These are phyloP conservation scores for Acanthamoeba lenticulata DNA, from an alignment of 208 protist genomes.

Conservation along the genomic window DNA sequence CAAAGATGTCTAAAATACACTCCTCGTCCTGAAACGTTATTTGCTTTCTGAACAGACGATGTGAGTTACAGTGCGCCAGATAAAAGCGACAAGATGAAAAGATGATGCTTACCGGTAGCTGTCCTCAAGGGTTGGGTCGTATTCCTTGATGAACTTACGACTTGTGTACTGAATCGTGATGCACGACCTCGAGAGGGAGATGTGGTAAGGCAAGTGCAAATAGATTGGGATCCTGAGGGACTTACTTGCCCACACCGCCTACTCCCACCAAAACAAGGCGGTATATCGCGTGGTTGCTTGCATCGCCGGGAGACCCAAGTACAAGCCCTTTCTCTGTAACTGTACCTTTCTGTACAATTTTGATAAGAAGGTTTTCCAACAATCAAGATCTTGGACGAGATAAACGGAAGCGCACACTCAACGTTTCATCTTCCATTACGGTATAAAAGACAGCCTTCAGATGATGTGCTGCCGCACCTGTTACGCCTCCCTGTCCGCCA, in stretches of 20 bases:
- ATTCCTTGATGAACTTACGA: slow-evolving; percentile 49
- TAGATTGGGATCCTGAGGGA: not conserved
- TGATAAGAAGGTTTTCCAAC: not conserved
- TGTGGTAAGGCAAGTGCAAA: not conserved
- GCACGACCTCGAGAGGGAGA: not conserved
- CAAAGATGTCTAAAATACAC: slow-evolving; percentile 41
- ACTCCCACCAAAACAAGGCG: slow-evolving; percentile 12
- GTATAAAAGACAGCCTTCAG: no score
- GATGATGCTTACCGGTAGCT: not conserved
- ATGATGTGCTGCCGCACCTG: no score
- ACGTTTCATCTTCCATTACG: no score
- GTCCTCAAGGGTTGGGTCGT: slow-evolving; percentile 78
- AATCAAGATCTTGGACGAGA: no score
- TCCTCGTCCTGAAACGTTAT: not conserved
- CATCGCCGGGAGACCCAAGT: not conserved
- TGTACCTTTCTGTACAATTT: not conserved
- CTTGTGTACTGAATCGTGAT: slow-evolving; percentile 25
- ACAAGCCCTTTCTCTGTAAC: not conserved
- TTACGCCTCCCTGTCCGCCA: no score
- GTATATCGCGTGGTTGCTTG: not conserved
- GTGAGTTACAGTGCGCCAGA: not conserved
- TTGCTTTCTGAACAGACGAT: not conserved
- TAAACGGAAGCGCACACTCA: no score
- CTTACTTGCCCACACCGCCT: slow-evolving; percentile 11
- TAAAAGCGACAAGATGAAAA: not conserved